Conservation (phyloP, 371 early-diverging fungal species). For the Apophysomyces elegans region DNA sequence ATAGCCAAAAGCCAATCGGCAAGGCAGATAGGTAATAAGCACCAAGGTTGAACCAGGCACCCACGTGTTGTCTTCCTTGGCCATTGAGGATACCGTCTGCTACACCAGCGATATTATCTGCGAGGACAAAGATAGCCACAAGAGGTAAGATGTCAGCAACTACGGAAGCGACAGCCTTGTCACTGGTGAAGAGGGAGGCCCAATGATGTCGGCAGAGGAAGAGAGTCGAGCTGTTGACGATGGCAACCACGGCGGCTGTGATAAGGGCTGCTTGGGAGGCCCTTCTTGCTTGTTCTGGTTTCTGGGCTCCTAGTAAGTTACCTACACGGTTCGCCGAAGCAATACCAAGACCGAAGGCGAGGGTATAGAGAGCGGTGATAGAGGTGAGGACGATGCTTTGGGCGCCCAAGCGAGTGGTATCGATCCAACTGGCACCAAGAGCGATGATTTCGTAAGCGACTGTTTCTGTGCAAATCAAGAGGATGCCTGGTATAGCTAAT, state of each 20-base stretch:
- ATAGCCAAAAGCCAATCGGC: constrained; percentile 66
- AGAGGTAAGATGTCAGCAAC: constrained; percentile 74
- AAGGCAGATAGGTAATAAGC: constrained; percentile 69
- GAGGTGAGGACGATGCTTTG: constrained; percentile 82
- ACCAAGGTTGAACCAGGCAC: constrained; percentile 66
- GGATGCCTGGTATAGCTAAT: constrained; percentile 72
- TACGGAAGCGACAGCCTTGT: constrained; percentile 60
- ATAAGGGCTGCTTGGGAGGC: constrained; percentile 48
- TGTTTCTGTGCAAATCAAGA: constrained; percentile 71
- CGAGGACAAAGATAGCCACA: constrained; percentile 78
- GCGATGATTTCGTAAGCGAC: constrained; percentile 66
- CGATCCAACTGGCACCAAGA: constrained; percentile 78
- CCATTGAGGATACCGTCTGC: constrained; percentile 75
- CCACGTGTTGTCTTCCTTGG: constrained; percentile 69
- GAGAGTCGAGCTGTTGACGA: constrained; percentile 32
- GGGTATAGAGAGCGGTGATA: constrained; percentile 66
- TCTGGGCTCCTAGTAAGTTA: constrained; percentile 66
- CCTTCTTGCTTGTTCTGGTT: constrained; percentile 49
- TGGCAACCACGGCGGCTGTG: constrained; percentile 37
- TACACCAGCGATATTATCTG: constrained; percentile 69
- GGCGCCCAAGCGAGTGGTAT: constrained; percentile 78
- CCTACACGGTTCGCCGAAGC: constrained; percentile 81
- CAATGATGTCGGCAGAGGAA: constrained; percentile 49
- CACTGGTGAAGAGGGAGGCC: constrained; percentile 71
- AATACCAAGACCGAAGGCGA: constrained; percentile 67